A percentile compares a stretch with the other conserved stretches of the same genome.
phyloP scores from a whole-genome alignment of 1,284 basidiomycete species.

The Trichosporon asahii region DNA sequence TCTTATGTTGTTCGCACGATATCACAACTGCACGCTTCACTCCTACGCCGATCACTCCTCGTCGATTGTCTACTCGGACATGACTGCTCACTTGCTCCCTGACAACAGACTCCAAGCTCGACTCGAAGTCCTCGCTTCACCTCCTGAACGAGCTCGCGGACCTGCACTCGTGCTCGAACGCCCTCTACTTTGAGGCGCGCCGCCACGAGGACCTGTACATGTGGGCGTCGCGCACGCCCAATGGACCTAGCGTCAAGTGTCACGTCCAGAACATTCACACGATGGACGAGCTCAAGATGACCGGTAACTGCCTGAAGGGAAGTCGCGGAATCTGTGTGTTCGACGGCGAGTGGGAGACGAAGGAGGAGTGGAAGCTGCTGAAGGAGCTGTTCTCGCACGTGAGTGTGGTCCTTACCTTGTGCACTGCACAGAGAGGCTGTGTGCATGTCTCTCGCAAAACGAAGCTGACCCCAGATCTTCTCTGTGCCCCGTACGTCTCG shows the following conservation, averaged over 20 bases:
- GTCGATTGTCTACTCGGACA: neutral
- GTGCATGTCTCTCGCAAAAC: neutral
- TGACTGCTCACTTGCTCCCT: neutral
- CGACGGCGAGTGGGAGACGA: constrained; percentile 85
- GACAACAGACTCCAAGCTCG: constrained; percentile 81
- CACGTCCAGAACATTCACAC: constrained; percentile 99
- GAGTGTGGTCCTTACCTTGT: constrained; percentile 48
- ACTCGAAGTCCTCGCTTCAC: constrained; percentile 91
- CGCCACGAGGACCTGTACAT: constrained; percentile 94
- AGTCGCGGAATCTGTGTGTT: constrained; percentile 89
- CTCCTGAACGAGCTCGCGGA: constrained; percentile 96
- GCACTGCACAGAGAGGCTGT: neutral
- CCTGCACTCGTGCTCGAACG: constrained; percentile 96
- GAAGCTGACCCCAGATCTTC: constrained; percentile 67
- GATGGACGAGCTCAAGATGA: constrained; percentile 99
- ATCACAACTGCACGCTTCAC: too few species aligned
- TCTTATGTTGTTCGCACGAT: neutral
- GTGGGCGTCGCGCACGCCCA: constrained; percentile 96
- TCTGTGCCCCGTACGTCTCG: constrained; percentile 86
- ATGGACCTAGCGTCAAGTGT: constrained; percentile 94
- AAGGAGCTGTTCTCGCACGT: constrained; percentile 98
- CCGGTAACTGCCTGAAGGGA: constrained; percentile 96
- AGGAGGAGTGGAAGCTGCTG: constrained; percentile 75
- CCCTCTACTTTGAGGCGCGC: constrained; percentile 95
- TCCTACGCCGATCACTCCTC: neutral